Evolutionary conservation across 2,329 filamentous ascomycete species (phyloP), one percentile per base, ranked within the genome.

Genomic region (Myotisia sp.): DNA sequence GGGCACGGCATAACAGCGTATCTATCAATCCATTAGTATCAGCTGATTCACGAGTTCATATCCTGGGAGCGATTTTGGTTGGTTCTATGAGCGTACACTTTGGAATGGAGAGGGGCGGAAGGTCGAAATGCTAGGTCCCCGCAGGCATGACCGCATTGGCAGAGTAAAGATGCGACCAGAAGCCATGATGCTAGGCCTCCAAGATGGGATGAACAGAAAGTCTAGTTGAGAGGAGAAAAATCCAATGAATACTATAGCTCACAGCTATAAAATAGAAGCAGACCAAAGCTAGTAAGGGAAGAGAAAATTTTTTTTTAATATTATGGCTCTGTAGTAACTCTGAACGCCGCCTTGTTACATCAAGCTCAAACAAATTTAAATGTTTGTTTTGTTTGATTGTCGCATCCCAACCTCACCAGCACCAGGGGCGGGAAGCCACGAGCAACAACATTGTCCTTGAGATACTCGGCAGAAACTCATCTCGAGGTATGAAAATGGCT

Each of bases 81-180:
- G n/a, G n/a, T n/a, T n/a, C n/a, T n/a, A n/a, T n/a, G n/a, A 42
- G 49, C 67, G 56, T 61, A 81, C 77, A 67, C 77, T 73, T 48
- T 59, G 58, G 48, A 63, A 56, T 47, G 63, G 58, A 47, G 63
- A 61, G 43, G 58, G 53, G 56, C 61, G 63, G 49, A 56, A 53
- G 38, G 61, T 60, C 42, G 58, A 50, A 47, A 60, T 55, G 50
- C 54, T 60, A 46, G 74, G 70, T 53, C 73, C 70, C 60, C 78
- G 76, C 61, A 86, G 65, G 70, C 74, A 82, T 67, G 92, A 82
- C 61, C 81, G 74, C 61, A 75, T 72, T 54, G 82, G 78, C 53
- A 72, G 72, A 60, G 76, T 74, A 60, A 86, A 73, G 52, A 76
- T 74, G 65, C 84, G 79, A 59, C 80, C 67, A 63, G 80, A 76